These are phyloP conservation scores for Clathrospora elynae DNA, from an alignment of 2,329 filamentous ascomycete species.

Conservation along the genomic window DNA sequence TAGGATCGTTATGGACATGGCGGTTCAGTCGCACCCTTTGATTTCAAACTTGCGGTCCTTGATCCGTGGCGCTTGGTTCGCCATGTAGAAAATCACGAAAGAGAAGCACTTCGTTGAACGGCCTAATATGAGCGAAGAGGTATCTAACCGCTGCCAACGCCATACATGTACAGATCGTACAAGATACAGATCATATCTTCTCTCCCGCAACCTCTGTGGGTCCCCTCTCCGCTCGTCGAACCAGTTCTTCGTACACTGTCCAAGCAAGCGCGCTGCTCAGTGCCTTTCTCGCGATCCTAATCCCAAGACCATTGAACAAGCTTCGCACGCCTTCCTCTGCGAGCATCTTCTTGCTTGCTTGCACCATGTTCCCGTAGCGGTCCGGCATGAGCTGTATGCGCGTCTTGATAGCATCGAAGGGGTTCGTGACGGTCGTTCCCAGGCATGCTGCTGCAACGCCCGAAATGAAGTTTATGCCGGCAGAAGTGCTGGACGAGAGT, in stretches of 20 bases:
- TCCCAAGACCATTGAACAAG: slow-evolving; percentile 81
- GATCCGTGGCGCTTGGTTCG: background rate
- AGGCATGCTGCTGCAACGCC: slow-evolving; percentile 79
- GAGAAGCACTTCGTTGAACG: background rate
- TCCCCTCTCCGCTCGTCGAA: slow-evolving; percentile 68
- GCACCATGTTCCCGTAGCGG: slow-evolving; percentile 80
- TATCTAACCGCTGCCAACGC: slow-evolving; percentile 4
- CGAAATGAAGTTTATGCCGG: slow-evolving; percentile 82
- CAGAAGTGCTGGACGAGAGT: slow-evolving; percentile 52
- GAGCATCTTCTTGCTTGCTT: slow-evolving; percentile 78
- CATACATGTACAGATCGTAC: slow-evolving; percentile 15
- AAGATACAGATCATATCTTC: slow-evolving; percentile 22
- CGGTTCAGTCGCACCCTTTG: slow-evolving; percentile 13
- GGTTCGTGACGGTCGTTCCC: slow-evolving; percentile 90
- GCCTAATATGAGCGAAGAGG: slow-evolving; percentile 13
- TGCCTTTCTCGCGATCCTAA: slow-evolving; percentile 90
- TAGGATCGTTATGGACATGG: background rate
- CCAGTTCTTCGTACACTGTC: slow-evolving; percentile 95
- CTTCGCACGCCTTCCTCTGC: slow-evolving; percentile 77
- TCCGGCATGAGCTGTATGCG: slow-evolving; percentile 86
- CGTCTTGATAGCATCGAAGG: slow-evolving; percentile 96
- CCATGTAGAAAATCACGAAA: background rate
- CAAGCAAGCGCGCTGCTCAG: slow-evolving; percentile 93
- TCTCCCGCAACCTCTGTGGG: slow-evolving; percentile 39
- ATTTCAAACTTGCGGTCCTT: background rate